Evolutionary conservation across 1,139 yeast species (phyloP).

Genomic region (Kodamaea alishanica): DNA sequence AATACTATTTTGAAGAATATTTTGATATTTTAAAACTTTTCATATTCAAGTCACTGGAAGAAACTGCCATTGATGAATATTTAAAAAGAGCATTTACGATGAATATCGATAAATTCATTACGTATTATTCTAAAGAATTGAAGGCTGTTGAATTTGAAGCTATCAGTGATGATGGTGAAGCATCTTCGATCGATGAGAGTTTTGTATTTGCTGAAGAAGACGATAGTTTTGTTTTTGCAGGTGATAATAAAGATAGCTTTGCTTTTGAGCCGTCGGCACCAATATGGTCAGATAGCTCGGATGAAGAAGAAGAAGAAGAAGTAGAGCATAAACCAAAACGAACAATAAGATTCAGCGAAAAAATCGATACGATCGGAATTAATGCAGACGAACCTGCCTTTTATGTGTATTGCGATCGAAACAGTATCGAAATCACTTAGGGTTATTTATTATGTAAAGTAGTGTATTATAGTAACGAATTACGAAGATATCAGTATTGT

Average conservation of each 20-base stretch:
- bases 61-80: conserved; percentile 9
- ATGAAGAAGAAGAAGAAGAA: conserved; percentile 3
- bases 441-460: too few relatives aligned
- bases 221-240: conserved; percentile 4
- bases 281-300: conserved; percentile 7
- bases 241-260: conserved; percentile 6
- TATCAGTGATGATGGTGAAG: too few relatives aligned
- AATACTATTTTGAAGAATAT: conserved; percentile 9
- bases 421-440: conserved; percentile 4
- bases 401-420: conserved; percentile 10
- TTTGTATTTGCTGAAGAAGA: conserved; percentile 2
- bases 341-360: conserved; percentile 9
- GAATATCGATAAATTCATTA: conserved; percentile 11
- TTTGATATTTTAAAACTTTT: conserved; percentile 10
- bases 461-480: too few relatives aligned
- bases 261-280: conserved; percentile 4
- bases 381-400: conserved; percentile 10
- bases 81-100: conserved; percentile 9
- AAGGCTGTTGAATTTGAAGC: conserved; percentile 4
- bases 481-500: not conserved
- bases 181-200: not conserved
- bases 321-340: conserved; percentile 1
- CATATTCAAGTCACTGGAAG: conserved; percentile 7
- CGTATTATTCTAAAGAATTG: conserved; percentile 3
- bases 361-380: conserved; percentile 9